Base-by-base conservation (phyloP, 2,329 filamentous ascomycete genomes). In the Aureobasidium sp. region DNA sequence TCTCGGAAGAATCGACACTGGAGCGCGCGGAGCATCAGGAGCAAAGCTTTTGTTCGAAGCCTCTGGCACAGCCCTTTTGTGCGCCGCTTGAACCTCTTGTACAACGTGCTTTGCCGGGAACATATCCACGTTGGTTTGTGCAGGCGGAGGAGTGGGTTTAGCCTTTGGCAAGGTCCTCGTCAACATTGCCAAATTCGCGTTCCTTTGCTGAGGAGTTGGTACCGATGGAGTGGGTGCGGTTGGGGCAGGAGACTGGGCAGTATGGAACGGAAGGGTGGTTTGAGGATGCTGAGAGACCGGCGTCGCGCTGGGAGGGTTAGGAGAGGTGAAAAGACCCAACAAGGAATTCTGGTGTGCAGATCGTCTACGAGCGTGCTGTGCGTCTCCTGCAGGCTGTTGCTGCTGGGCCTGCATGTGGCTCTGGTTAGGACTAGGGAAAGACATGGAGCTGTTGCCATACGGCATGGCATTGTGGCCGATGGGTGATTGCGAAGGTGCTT, bases 261-360 rank as follows among this genome's bases (percentile, higher is more conserved):
- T 38, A 11, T 40, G 40, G 38, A 29, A n/a, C 29, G 54, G 42
- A 19, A 49, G 17, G 19, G 21, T 21, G 9, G 25, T 23, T 15
- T 49, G 43, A 42, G 43, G 23, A 17, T 6, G 8, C 27, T 59
- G 55, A 29, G 33, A 23, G 23, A 57, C 57, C 13, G 51, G 62
- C 19, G 63, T 57, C 1, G 66, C 63, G 46, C 68, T 68, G 17
- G 69, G 55, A 17, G 64, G 65, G 1, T 68, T 65, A 2, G 72
- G 68, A 4, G 69, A 67, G 13, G 70, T 70, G 66, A 81, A 79
- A 2, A 81, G 67, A 60, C 73, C 75, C 25, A 81, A 67, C 23
- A 81, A 66, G 8, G 74, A 71, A 53, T 74, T 72, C 63, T 79
- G 77, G 53, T 79, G 77, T 19, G 71, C 69, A 38, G 68, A 74